Conservation (phyloP, 2,329 filamentous ascomycete genomes). For the Talaromyces albobiverticillius region DNA sequence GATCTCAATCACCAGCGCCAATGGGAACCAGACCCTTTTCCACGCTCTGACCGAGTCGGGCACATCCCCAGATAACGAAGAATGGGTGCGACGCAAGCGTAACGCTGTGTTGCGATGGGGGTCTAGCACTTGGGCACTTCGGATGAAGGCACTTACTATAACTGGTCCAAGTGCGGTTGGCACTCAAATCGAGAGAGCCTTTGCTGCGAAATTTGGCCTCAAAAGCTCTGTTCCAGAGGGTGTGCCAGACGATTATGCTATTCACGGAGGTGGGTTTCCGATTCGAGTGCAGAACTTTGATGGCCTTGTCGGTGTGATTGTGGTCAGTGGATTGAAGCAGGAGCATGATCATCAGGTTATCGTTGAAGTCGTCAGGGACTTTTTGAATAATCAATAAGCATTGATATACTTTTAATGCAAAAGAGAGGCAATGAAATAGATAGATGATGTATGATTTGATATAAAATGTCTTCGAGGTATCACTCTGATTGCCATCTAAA, state of each 20-base stretch:
- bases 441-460: constrained; percentile 1
- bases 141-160: constrained; percentile 67
- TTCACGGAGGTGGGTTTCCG: constrained; percentile 74
- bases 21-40: constrained; percentile 60
- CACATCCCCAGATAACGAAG: constrained; percentile 67
- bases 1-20: constrained; percentile 37
- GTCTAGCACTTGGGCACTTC: constrained; percentile 67
- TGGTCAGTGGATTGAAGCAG: constrained; percentile 74
- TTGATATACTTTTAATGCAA: too few species aligned
- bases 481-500: constrained; percentile 16
- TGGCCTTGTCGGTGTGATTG: constrained; percentile 70
- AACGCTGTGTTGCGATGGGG: constrained; percentile 71
- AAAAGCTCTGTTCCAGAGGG: constrained; percentile 46
- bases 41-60: constrained; percentile 66
- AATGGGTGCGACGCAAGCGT: constrained; percentile 68
- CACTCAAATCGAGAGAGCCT: constrained; percentile 57
- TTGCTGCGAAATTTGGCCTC: constrained; percentile 64
- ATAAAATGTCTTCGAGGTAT: constrained; percentile 12
- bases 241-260: constrained; percentile 62
- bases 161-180: constrained; percentile 14
- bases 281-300: constrained; percentile 71
- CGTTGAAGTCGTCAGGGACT: constrained; percentile 63
- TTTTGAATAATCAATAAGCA: too few species aligned
- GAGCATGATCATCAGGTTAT: constrained; percentile 75
- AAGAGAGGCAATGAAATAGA: neutral